A percentile compares a stretch with the other conserved stretches of the same genome.
phyloP scores from a whole-genome alignment of 2,329 filamentous ascomycete species.

The Diaporthe citriasiana region DNA sequence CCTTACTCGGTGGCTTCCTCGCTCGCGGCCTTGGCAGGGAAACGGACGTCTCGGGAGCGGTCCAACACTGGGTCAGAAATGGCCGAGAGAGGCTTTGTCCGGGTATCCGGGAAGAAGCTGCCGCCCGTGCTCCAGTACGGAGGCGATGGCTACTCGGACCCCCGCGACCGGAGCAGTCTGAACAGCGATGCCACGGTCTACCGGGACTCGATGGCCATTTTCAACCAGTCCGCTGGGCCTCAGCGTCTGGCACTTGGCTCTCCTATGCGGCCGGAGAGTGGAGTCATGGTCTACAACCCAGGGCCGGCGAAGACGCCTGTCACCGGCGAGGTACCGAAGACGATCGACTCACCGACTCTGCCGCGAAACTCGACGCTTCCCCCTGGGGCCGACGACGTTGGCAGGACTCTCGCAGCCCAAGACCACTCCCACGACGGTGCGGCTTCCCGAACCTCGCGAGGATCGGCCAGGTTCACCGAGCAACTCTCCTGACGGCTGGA shows the following conservation, averaged over 20 bases:
- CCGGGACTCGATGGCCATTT: slow-evolving; percentile 51
- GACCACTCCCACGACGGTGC: slow-evolving; percentile 40
- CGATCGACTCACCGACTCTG: slow-evolving; percentile 37
- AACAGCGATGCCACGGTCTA: slow-evolving; percentile 60
- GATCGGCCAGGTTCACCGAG: slow-evolving; percentile 41
- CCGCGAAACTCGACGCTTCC: slow-evolving; percentile 38
- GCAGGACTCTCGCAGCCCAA: slow-evolving; percentile 40
- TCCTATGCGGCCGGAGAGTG: slow-evolving; percentile 73
- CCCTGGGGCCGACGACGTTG: slow-evolving; percentile 40
- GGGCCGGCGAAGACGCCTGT: slow-evolving; percentile 76
- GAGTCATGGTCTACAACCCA: slow-evolving; percentile 72
- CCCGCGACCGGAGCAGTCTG: slow-evolving; percentile 60
- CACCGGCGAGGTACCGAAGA: slow-evolving; percentile 49
- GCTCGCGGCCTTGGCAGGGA: slow-evolving; percentile 61
- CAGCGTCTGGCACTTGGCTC: slow-evolving; percentile 66
- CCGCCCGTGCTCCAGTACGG: slow-evolving; percentile 73
- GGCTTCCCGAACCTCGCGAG: slow-evolving; percentile 36
- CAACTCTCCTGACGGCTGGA: slow-evolving; percentile 35
- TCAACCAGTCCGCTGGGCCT: slow-evolving; percentile 48
- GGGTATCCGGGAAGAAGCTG: slow-evolving; percentile 75
- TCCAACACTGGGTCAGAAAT: slow-evolving; percentile 52
- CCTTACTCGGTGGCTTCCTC: slow-evolving; percentile 64
- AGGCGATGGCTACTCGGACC: slow-evolving; percentile 74
- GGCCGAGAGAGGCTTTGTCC: slow-evolving; percentile 73
- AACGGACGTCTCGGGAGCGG: slow-evolving; percentile 53